Percentiles rank a stretch among this genome's conserved stretches.
phyloP scores from a whole-genome alignment of 106 monocot species.

The Alisma plantagoaquatica region DNA sequence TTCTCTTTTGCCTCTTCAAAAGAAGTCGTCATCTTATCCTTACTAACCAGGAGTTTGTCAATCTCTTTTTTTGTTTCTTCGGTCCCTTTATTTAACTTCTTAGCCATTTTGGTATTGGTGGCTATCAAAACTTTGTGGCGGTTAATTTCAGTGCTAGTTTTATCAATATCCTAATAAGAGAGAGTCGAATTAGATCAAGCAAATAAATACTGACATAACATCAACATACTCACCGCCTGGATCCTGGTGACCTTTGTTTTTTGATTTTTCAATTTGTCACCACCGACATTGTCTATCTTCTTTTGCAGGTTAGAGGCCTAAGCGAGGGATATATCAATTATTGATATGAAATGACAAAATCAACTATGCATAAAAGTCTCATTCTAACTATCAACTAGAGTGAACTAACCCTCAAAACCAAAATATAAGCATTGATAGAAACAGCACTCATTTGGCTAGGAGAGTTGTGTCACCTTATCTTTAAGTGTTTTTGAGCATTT shows the following conservation, averaged over 20 bases:
- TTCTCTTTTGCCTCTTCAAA: constrained; percentile 79
- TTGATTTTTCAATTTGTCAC: constrained; percentile 79
- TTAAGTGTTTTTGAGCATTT: constrained; percentile 59
- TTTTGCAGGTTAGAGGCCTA: constrained; percentile 84
- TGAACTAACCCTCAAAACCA: neutral
- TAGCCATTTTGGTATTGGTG: constrained; percentile 50
- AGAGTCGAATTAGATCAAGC: neutral
- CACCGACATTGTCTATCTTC: constrained; percentile 90
- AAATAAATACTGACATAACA: neutral
- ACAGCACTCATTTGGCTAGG: no score
- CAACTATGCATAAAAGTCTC: neutral
- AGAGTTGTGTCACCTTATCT: constrained; percentile 53
- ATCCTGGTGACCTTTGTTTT: constrained; percentile 60
- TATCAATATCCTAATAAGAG: constrained; percentile 76
- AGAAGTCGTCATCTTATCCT: constrained; percentile 47
- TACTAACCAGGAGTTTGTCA: constrained; percentile 43
- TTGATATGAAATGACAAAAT: neutral
- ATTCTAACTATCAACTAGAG: neutral
- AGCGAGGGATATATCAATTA: constrained; percentile 5
- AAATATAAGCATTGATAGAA: neutral
- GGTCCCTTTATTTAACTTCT: constrained; percentile 56
- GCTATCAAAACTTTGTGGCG: constrained; percentile 70
- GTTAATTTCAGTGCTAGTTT: constrained; percentile 75
- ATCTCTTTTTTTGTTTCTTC: constrained; percentile 80
- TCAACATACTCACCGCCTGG: constrained; percentile 59